Percentiles rank a stretch among this genome's conserved stretches.
These are phyloP conservation scores for Artomyces pyxidatus DNA, from an alignment of 768 basidiomycete species.

Conservation along the genomic window DNA sequence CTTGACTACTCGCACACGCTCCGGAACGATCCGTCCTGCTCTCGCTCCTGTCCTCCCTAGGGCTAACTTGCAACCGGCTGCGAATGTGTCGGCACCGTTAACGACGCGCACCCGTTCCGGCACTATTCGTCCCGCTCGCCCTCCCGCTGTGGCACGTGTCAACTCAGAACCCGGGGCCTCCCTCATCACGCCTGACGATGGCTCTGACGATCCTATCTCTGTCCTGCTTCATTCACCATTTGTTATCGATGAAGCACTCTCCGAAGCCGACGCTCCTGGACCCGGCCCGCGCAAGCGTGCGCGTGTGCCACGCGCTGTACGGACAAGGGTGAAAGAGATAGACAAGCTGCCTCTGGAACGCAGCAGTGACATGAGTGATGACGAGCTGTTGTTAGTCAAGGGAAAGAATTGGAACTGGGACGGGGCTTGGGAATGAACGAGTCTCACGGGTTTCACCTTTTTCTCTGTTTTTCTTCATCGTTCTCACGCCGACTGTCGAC, in stretches of 20 bases:
- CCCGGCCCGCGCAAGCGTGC: background rate
- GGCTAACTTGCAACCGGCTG: too few species aligned
- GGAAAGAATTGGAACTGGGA: constrained; percentile 15
- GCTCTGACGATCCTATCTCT: background rate
- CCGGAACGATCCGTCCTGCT: too few species aligned
- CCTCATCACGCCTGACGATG: constrained; percentile 2
- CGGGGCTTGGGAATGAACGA: constrained; percentile 9
- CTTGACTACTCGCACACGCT: too few species aligned
- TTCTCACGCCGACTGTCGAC: background rate
- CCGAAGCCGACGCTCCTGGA: too few species aligned
- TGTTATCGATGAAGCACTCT: background rate
- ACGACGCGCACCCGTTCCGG: constrained; percentile 17
- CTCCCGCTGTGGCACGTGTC: background rate
- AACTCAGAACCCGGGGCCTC: background rate
- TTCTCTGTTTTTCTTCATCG: background rate
- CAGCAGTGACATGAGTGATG: constrained; percentile 9
- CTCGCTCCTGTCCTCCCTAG: too few species aligned
- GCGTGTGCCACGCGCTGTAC: background rate
- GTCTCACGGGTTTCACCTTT: background rate
- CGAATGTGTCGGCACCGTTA: too few species aligned
- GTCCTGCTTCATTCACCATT: background rate
- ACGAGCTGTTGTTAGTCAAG: constrained; percentile 10
- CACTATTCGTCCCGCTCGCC: constrained; percentile 13
- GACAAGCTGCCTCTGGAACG: constrained; percentile 3
- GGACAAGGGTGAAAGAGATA: background rate